Evolutionary conservation across 345 rosid genomes (phyloP), one percentile per base, ranked within the genome.

Genomic region (Anastatica hierochuntica): DNA sequence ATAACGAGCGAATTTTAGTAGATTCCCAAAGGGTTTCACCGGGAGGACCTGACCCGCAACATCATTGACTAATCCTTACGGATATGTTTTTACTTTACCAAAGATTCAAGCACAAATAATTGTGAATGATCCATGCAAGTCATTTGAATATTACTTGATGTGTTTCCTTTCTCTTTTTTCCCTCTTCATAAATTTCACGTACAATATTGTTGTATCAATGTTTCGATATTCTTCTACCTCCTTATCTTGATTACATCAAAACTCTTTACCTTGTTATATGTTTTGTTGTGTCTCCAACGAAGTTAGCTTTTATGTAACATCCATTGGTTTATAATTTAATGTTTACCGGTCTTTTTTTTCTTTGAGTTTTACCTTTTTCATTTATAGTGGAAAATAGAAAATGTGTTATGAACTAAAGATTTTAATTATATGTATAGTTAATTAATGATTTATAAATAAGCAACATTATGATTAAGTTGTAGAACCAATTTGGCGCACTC

Each of bases 21-120:
- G 66, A 53, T n/a, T 53, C 71, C 12, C 65, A 67, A 4, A 59
- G 71, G 44, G 66, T 67, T 53, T 67, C 71, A 44, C 66, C 66
- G 3, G 71, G 71, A 59, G 71, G 71, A n/a, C 71, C 71, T 2
- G 66, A 66, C 33, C 71, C 71, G 1, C 71, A 58, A 52, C 71
- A 66, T 20, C 71, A 66, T 47, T 66, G 14, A 58, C 4, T 33
- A 7, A 12, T 24, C 58, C 4, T 49, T 14, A 15, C 9, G 14
- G 1, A 34, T 27, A 49, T 49, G 30, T 53, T 14, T 41, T 9
- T 41, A 56, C 34, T 27, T 57, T n/a, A 26, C 14, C 33, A 14
- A 51, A 50, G 46, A 27, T 34, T 18, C 53, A 56, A 40, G 33
- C 57, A 48, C 38, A 64, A 20, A 33, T 56, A 47, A 41, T 48